Evolutionary conservation across 2,329 filamentous ascomycete genomes (phyloP).

Genomic region (Fusarium sarcochroum): DNA sequence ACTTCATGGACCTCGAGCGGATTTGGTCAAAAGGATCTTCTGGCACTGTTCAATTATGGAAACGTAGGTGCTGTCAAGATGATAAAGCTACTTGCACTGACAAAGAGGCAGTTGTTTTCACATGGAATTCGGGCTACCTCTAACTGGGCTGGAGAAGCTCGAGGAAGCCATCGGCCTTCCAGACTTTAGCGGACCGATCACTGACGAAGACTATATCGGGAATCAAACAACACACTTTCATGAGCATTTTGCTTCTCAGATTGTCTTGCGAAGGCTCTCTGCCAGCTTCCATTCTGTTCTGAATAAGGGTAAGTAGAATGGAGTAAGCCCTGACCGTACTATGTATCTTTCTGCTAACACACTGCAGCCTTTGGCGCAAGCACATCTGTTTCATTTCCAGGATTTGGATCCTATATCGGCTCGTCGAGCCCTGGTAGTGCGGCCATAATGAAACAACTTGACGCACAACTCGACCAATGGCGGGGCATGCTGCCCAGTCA

Average conservation of each 20-base stretch:
- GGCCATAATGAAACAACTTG: slow-evolving; percentile 64
- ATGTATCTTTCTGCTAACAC: slow-evolving; percentile 9
- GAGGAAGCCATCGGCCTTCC: slow-evolving; percentile 69
- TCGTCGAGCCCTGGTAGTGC: slow-evolving; percentile 29
- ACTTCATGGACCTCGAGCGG: slow-evolving; percentile 43
- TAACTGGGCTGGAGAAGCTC: slow-evolving; percentile 67
- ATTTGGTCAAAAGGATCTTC: slow-evolving; percentile 45
- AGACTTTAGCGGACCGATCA: slow-evolving; percentile 63
- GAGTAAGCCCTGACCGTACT: background rate
- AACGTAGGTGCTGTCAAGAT: slow-evolving; percentile 31
- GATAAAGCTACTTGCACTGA: slow-evolving; percentile 20
- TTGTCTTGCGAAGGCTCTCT: slow-evolving; percentile 68
- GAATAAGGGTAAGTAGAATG: slow-evolving; percentile 62
- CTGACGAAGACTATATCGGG: slow-evolving; percentile 61
- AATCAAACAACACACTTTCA: slow-evolving; percentile 68
- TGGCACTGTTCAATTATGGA: slow-evolving; percentile 50
- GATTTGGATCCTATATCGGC: slow-evolving; percentile 33
- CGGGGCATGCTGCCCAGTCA: slow-evolving; percentile 66
- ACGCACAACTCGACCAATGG: slow-evolving; percentile 70
- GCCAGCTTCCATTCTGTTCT: slow-evolving; percentile 66
- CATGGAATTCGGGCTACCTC: slow-evolving; percentile 70
- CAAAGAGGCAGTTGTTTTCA: slow-evolving; percentile 62
- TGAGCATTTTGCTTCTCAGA: slow-evolving; percentile 72
- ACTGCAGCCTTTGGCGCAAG: slow-evolving; percentile 40
- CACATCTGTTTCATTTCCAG: slow-evolving; percentile 28